Conservation (phyloP, 129 eudicot species). For the Silybum marianum region DNA sequence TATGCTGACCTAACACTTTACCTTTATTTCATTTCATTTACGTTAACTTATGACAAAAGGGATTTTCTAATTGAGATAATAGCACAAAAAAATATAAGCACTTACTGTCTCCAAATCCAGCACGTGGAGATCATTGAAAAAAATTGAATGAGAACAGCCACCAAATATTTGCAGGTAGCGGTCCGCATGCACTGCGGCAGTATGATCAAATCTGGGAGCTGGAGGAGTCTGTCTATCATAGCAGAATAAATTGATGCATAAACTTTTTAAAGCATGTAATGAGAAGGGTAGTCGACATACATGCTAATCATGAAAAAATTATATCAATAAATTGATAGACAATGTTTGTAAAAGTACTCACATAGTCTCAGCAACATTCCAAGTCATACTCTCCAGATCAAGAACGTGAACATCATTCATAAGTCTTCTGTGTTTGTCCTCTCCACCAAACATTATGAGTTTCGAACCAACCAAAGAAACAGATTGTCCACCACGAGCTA, state of each 20-base stretch:
- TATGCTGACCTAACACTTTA: neutral
- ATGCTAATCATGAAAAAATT: slow-evolving; percentile 7
- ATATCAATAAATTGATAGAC: neutral
- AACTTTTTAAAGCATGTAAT: slow-evolving; percentile 11
- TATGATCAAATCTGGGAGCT: slow-evolving; percentile 93
- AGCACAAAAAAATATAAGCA: slow-evolving; percentile 14
- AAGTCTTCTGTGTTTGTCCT: slow-evolving; percentile 61
- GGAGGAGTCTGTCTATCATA: slow-evolving; percentile 86
- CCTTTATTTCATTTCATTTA: neutral
- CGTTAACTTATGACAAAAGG: neutral
- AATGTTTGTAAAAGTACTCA: slow-evolving; percentile 34
- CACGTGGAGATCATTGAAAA: slow-evolving; percentile 80
- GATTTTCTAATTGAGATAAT: neutral
- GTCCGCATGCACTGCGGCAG: slow-evolving; percentile 75
- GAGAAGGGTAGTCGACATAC: neutral
- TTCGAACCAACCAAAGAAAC: slow-evolving; percentile 78
- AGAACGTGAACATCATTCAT: slow-evolving; percentile 84
- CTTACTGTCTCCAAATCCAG: slow-evolving; percentile 91
- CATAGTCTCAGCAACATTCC: slow-evolving; percentile 72
- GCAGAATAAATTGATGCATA: slow-evolving; percentile 34
- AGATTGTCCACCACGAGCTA: slow-evolving; percentile 93
- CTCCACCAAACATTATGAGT: slow-evolving; percentile 96
- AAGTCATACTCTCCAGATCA: slow-evolving; percentile 76
- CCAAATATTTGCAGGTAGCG: slow-evolving; percentile 91
- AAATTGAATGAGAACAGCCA: slow-evolving; percentile 94